Conservation (phyloP, 2,329 filamentous ascomycete species). For the Lachnellula occidentalis region DNA sequence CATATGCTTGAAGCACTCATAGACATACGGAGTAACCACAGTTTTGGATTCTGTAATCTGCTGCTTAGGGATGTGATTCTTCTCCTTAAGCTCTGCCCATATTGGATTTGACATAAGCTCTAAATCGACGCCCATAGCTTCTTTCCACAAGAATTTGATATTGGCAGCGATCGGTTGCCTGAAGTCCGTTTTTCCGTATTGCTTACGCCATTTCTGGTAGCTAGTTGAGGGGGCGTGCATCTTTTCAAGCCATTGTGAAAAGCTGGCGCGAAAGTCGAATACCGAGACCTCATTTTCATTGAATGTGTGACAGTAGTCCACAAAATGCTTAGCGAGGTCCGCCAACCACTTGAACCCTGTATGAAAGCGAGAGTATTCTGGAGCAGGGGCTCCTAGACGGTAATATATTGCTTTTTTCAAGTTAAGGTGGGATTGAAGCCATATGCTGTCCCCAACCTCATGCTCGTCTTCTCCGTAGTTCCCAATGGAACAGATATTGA, state of each 20-base stretch:
- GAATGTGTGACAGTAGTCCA: conserved; percentile 50
- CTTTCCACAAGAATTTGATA: conserved; percentile 58
- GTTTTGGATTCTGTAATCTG: conserved; percentile 39
- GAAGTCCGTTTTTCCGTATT: conserved; percentile 55
- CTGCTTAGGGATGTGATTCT: conserved; percentile 29
- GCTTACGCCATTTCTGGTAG: conserved; percentile 51
- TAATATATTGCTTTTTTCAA: conserved; percentile 54
- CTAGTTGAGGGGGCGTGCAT: conserved; percentile 37
- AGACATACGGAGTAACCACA: conserved; percentile 65
- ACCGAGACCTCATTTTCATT: conserved; percentile 40
- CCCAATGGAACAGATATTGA: conserved; percentile 57
- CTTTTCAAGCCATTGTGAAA: conserved; percentile 49
- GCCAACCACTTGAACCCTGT: conserved; percentile 64
- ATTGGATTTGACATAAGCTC: conserved; percentile 27
- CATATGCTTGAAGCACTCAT: conserved; percentile 58
- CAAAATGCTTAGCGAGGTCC: conserved; percentile 63
- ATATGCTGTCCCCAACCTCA: conserved; percentile 51
- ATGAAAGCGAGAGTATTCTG: conserved; percentile 58
- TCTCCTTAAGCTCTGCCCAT: conserved; percentile 33
- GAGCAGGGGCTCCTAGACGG: conserved; percentile 47
- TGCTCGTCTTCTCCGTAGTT: conserved; percentile 52
- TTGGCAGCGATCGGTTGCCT: conserved; percentile 55
- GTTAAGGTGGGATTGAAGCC: conserved; percentile 53
- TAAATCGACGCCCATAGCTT: conserved; percentile 44
- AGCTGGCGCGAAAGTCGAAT: conserved; percentile 50